Evolutionary conservation across 441 rosid species (phyloP).

Genomic region (Jatropha podagrica): DNA sequence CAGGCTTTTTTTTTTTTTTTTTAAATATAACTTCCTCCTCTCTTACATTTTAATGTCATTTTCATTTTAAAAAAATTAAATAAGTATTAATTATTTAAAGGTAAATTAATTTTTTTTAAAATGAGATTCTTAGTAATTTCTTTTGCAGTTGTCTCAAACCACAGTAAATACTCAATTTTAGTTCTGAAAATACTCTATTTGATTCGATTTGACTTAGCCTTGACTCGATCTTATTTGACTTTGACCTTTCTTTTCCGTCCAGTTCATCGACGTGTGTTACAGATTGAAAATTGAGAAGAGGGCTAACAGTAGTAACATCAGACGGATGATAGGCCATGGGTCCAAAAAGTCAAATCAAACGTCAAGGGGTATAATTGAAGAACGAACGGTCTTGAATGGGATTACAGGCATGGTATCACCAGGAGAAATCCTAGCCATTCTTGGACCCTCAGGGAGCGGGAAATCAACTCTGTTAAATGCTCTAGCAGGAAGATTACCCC

Average conservation of each 20-base stretch:
- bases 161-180: too few species aligned
- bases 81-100: too few species aligned
- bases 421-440: slow-evolving; percentile 86
- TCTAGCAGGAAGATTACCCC: slow-evolving; percentile 65
- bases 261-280: slow-evolving; percentile 76
- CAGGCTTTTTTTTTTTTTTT: not conserved
- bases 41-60: too few species aligned
- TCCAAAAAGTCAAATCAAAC: slow-evolving; percentile 25
- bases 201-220: slow-evolving; percentile 20
- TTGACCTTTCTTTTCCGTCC: slow-evolving; percentile 29
- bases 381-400: slow-evolving; percentile 59
- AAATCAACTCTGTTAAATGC: slow-evolving; percentile 83
- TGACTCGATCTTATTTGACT: slow-evolving; percentile 13
- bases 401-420: slow-evolving; percentile 84
- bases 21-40: too few species aligned
- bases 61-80: too few species aligned
- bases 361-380: slow-evolving; percentile 31
- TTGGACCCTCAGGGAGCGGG: slow-evolving; percentile 95
- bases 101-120: too few species aligned
- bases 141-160: too few species aligned
- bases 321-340: slow-evolving; percentile 34
- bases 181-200: too few species aligned
- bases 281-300: slow-evolving; percentile 46
- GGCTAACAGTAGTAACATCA: slow-evolving; percentile 30
- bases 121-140: too few species aligned